These are phyloP conservation scores for Penicillium longicatenatum DNA, from an alignment of 495 filamentous ascomycete genomes.

Conservation along the genomic window DNA sequence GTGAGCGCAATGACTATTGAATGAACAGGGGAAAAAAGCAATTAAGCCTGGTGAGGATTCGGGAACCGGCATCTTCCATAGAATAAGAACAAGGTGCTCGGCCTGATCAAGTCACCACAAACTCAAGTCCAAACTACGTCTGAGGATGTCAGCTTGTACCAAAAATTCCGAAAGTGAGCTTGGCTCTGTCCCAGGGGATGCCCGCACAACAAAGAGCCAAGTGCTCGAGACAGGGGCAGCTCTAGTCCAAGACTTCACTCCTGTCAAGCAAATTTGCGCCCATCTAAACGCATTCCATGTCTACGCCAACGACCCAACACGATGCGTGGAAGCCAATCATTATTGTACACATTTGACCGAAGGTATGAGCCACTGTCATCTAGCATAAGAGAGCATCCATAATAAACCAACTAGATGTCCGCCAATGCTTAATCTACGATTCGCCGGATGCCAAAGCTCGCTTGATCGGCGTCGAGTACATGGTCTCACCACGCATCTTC, in stretches of 20 bases:
- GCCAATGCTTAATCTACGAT: constrained; percentile 72
- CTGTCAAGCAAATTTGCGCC: constrained; percentile 70
- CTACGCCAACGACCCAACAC: constrained; percentile 67
- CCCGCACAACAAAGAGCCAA: constrained; percentile 50
- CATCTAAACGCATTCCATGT: constrained; percentile 70
- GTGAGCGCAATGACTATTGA: not conserved
- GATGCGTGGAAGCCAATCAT: constrained; percentile 78
- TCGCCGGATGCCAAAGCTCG: constrained; percentile 61
- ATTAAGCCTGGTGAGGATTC: not conserved
- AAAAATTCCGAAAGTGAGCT: constrained; percentile 12
- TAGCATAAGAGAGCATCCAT: not conserved
- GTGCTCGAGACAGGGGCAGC: constrained; percentile 68
- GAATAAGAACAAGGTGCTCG: not conserved
- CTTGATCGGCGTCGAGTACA: constrained; percentile 89
- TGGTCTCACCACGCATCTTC: constrained; percentile 77
- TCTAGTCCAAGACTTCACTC: constrained; percentile 67
- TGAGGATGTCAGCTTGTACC: not conserved
- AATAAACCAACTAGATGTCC: constrained; percentile 47
- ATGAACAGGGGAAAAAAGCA: not conserved
- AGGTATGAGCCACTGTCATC: not conserved
- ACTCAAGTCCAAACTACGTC: not conserved
- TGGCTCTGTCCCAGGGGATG: constrained; percentile 45
- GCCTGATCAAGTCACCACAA: not conserved
- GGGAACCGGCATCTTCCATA: not conserved
- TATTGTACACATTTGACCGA: constrained; percentile 79